Evolutionary conservation across 1,284 basidiomycete species (phyloP), one percentile per base, ranked within the genome.

Genomic region (Rhizoctonia solani): DNA sequence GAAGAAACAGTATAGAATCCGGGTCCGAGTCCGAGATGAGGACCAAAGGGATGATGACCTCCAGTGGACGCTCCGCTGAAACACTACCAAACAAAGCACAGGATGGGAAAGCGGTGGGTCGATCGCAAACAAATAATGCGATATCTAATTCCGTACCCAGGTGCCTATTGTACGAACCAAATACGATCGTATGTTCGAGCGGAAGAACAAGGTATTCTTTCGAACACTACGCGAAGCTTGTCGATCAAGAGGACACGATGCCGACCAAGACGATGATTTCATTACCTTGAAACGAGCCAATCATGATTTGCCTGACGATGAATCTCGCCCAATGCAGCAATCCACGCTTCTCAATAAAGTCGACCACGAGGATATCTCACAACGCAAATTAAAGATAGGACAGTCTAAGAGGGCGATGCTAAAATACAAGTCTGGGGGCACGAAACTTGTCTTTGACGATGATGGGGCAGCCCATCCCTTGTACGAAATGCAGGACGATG

Each of bases 161-260:
- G 47, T 21, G 14, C 8, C 39, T 37, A 34, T 41, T 14, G 89
- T 95, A 0, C 85, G 92, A 66, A 98, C 97, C 3, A 98, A 97
- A 79, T 98, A 98, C 77, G 97, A 99, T 77, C 87, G 94, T 59
- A 98, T 99, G 93, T 99, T 99, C 75, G 91, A 92, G 74, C 87
- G 96, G 68, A 95, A 93, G 78, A 98, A 98, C 95, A 98, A 77
- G 90, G 88, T 71, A 90, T 98, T 59, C 84, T 98, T 19, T 95
- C 94, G 86, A 89, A 70, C 95, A 98, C 76, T 98, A 98, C 79
- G 84, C 82, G 67, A 94, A 93, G 74, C 87, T 99, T 55, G 82
- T 98, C 65, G 90, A 93, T 68, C 88, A 89, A 67, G 75, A 77
- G 49, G 79, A 75, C 29, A 81, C 54, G 76, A 75, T 25, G 77